Base-by-base conservation (phyloP, 371 early-diverging fungal genomes). In the Quaeritorhiza haematococci region DNA sequence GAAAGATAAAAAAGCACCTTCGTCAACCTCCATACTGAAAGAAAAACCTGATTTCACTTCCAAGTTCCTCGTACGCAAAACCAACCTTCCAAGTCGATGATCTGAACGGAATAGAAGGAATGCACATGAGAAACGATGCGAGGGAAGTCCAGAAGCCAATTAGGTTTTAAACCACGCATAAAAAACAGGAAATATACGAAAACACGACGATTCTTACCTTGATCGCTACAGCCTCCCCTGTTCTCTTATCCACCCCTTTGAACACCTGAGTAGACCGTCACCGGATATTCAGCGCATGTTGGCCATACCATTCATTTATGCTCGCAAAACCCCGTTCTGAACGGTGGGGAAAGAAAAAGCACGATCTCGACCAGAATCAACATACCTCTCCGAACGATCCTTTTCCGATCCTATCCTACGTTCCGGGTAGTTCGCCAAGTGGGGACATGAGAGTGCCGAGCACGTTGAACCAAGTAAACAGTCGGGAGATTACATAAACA, bases 131-230 rank as follows among this genome's bases (percentile, higher is more conserved):
- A n/a, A n/a, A n/a, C n/a, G n/a, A n/a, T n/a, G n/a, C n/a, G n/a
- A n/a, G n/a, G n/a, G n/a, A 93, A 74, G 64, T 92, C 93, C 64
- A 92, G 91, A 42, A 91, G 83, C 67, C n/a, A n/a, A n/a, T n/a
- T n/a, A n/a, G n/a, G n/a, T n/a, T n/a, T n/a, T n/a, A n/a, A n/a
- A n/a, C n/a, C n/a, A n/a, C n/a, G n/a, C n/a, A n/a, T n/a, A n/a
- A n/a, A n/a, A n/a, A n/a, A n/a, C n/a, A n/a, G n/a, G n/a, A n/a
- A n/a, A n/a, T n/a, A n/a, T n/a, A n/a, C n/a, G n/a, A n/a, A n/a
- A n/a, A n/a, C n/a, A n/a, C n/a, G n/a, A n/a, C n/a, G n/a, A n/a
- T n/a, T n/a, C n/a, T n/a, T n/a, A n/a, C n/a, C n/a, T 94, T 94
- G 66, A 94, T 92, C 10, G 95, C 95, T 19, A 94, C 92, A 4